Percentiles rank a stretch among this genome's conserved stretches.
phyloP scores from a whole-genome alignment of 164 flowering plant genomes.

The Pachysandra terminalis region DNA sequence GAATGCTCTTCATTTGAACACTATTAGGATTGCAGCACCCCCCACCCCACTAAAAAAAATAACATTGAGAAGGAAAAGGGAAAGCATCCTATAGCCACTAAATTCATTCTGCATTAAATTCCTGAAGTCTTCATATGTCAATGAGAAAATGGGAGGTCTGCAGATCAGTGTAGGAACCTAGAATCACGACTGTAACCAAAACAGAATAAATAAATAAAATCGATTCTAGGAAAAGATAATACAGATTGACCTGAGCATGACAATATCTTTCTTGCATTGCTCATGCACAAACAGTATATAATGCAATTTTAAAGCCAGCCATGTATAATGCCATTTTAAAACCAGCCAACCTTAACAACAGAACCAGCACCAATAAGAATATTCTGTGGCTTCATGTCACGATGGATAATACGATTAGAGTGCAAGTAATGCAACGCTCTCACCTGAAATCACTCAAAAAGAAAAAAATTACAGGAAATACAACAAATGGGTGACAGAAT shows the following conservation, averaged over 20 bases:
- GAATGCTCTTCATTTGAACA: no score
- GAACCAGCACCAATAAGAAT: conserved; percentile 93
- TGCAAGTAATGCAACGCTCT: conserved; percentile 93
- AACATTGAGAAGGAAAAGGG: neutral
- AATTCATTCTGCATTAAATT: neutral
- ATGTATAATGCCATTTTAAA: no score
- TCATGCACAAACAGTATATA: neutral
- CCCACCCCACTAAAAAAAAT: no score
- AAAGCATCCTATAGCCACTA: neutral
- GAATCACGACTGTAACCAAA: neutral
- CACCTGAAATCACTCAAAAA: conserved; percentile 50
- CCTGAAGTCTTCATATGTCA: neutral
- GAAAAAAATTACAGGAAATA: neutral
- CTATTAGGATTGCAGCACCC: no score
- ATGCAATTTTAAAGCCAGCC: neutral
- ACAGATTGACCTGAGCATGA: neutral
- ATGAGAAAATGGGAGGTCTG: neutral
- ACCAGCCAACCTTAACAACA: conserved; percentile 65
- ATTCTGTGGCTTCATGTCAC: conserved; percentile 99
- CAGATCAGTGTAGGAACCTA: neutral
- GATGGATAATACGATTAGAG: conserved; percentile 94
- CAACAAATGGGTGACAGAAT: neutral
- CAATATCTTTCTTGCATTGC: neutral
- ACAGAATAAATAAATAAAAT: neutral
- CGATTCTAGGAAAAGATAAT: neutral